Percentiles rank a stretch among this genome's conserved stretches.
phyloP scores from a whole-genome alignment of 352 stramenopile genomes.

The Aphanomyces stellatus region DNA sequence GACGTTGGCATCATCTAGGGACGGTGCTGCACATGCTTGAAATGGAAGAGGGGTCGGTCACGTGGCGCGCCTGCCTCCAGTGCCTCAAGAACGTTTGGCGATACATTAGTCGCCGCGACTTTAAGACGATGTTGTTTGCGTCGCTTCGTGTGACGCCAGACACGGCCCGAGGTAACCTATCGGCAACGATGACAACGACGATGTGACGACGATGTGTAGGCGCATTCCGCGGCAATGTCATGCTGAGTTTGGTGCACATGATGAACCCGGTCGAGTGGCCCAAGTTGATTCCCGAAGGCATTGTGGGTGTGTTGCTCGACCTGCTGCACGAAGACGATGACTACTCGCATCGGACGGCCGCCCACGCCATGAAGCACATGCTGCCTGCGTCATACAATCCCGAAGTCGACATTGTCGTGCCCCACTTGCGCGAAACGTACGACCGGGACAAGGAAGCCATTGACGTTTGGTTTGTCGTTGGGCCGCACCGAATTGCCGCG shows the following conservation, averaged over 20 bases:
- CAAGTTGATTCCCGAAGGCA: conserved; percentile 59
- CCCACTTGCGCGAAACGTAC: conserved; percentile 23
- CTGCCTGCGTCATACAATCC: conserved; percentile 60
- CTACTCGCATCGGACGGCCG: conserved; percentile 68
- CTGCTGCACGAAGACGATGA: conserved; percentile 70
- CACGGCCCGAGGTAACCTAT: conserved; percentile 52
- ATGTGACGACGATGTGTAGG: conserved; percentile 26
- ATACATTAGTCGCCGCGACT: conserved; percentile 78
- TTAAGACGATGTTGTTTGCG: conserved; percentile 77
- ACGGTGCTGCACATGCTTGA: conserved; percentile 85
- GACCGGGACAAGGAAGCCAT: conserved; percentile 44
- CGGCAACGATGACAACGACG: background rate
- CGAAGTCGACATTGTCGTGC: conserved; percentile 68
- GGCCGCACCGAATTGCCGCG: conserved; percentile 78
- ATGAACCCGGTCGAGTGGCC: conserved; percentile 71
- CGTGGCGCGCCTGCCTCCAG: conserved; percentile 73
- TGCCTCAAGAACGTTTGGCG: conserved; percentile 84
- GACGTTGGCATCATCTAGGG: conserved; percentile 18
- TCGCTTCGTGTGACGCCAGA: conserved; percentile 68
- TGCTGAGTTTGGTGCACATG: conserved; percentile 86
- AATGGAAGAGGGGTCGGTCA: conserved; percentile 61
- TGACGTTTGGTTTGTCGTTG: conserved; percentile 83
- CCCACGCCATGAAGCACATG: conserved; percentile 81
- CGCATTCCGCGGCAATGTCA: conserved; percentile 71
- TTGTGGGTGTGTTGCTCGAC: conserved; percentile 69